Percentiles rank a stretch among this genome's conserved stretches.
Evolutionary conservation across 345 rosid genomes (phyloP).

Genomic region (Sonneratia caseolaris): DNA sequence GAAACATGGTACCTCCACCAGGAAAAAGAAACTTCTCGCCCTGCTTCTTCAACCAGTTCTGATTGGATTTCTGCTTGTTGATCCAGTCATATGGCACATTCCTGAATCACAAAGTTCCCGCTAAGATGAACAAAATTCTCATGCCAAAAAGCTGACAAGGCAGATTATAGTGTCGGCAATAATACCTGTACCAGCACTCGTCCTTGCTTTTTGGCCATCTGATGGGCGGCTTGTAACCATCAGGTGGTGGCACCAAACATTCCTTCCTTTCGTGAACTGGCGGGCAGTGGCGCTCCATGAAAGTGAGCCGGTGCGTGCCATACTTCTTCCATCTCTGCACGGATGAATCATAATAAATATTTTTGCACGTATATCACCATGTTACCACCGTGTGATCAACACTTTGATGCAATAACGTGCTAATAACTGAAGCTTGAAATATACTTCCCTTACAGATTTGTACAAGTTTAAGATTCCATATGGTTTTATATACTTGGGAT

Average conservation of each 20-base stretch:
- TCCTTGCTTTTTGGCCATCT: constrained; percentile 93
- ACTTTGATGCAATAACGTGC: not conserved
- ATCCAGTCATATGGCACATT: constrained; percentile 99
- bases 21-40: constrained; percentile 93
- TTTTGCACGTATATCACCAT: not conserved
- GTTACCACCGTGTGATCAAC: not conserved
- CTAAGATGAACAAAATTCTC: not conserved
- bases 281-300: constrained; percentile 97
- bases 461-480: not conserved
- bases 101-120: constrained; percentile 32
- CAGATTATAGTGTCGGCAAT: not conserved
- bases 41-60: constrained; percentile 82
- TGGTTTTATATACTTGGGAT: not conserved
- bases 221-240: constrained; percentile 82
- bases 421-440: no score
- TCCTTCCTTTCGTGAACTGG: constrained; percentile 73
- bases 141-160: not conserved
- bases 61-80: constrained; percentile 86
- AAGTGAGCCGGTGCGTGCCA: constrained; percentile 65
- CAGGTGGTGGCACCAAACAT: constrained; percentile 88
- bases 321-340: constrained; percentile 91
- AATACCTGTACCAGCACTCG: constrained; percentile 97
- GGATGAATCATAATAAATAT: constrained; percentile 6
- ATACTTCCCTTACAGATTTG: not conserved
- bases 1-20: constrained; percentile 99